Base-by-base conservation (phyloP, 129 eudicot genomes). In the Flaveria brownii region DNA sequence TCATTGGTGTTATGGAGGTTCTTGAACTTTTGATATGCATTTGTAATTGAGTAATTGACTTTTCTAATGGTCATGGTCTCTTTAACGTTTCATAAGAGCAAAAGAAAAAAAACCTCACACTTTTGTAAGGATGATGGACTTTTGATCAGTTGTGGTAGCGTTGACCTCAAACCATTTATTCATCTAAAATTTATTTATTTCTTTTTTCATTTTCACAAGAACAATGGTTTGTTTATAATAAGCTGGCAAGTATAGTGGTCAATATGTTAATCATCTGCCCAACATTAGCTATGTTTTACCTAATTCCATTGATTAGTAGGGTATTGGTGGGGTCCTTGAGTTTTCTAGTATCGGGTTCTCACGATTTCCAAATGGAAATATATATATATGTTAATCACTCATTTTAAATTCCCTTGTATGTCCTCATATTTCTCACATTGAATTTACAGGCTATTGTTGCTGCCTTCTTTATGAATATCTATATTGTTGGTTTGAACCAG, bases 401-500 rank as follows among this genome's bases (percentile, higher is more conserved):
- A 10, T 8, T 55, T 10, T 25, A 55, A 55, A 7, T 55, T 50
- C 62, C 9, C 62, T 2, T 17, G 26, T 4, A 18, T 55, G 28
- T 12, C 62, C 72, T 18, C 18, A 25, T 26, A 56, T 45, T 62
- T 13, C 17, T 66, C 33, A 4, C 17, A 47, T 64, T 39, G 15
- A 64, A 13, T 25, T 83, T 82, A 52, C 90, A 94, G 98, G 98
- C 98, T 60, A 89, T 94, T 80, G 88, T 89, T 82, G 93, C 98
- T 88, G 96, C 98, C 82, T 88, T 94, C 77, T 82, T 94, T 26
- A 94, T 94, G 97, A 91, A 94, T 76, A 89, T 94, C 70, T 94
- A 94, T 71, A 91, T 94, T 70, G 98, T 94, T 68, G 98, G 98
- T 71, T 80, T 94, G 76, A 94, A 94, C 76, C 98, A 94, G 78